Evolutionary conservation across 768 basidiomycete species (phyloP), one percentile per base, ranked within the genome.

Genomic region (Rhodotorula kratochvilovae): DNA sequence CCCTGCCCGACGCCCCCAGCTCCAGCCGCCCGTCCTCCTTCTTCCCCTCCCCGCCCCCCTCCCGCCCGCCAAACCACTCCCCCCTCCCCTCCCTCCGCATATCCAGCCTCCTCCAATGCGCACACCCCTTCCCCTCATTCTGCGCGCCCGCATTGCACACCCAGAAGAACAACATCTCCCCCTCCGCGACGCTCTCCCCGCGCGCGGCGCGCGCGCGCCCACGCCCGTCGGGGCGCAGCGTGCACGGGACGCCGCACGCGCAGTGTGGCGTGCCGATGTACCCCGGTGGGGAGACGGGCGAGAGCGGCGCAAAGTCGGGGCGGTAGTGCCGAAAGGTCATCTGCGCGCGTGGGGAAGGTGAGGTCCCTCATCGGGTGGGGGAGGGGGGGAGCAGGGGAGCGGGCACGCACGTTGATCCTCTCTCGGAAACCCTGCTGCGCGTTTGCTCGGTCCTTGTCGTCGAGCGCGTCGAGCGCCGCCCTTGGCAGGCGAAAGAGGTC

Each of bases 311-410:
- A 50, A 77, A 78, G 63, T 78, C 78, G 17, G 78, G 76, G 39
- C 78, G 67, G 53, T 75, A 76, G 68, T 75, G 73, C 1, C 76
- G 72, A 61, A 76, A 78, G 5, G 78, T 77, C 35, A 74, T 68
- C 71, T 67, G 51, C n/a, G n/a, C 42, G 35, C 25, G 42, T 10
- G 56, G 23, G 25, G 15, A 25, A 23, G 13, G 45, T 11, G 10
- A 51, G 58, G 23, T 19, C 21, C 21, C 5, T 19, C 33, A 45
- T 12, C 45, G 12, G 46, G 23, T 7, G 46, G 17, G 48, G 48
- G 23, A 27, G 48, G 48, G 48, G 27, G 11, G 33, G 54, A 10
- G n/a, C 10, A 21, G 21, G 11, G 27, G 21, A 53, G 39, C 45
- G 23, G 25, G 13, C 39, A 27, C 48, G 48, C 50, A 77, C 66